phyloP scores from a whole-genome alignment of 345 rosid species.

The Brassica rapa region DNA sequence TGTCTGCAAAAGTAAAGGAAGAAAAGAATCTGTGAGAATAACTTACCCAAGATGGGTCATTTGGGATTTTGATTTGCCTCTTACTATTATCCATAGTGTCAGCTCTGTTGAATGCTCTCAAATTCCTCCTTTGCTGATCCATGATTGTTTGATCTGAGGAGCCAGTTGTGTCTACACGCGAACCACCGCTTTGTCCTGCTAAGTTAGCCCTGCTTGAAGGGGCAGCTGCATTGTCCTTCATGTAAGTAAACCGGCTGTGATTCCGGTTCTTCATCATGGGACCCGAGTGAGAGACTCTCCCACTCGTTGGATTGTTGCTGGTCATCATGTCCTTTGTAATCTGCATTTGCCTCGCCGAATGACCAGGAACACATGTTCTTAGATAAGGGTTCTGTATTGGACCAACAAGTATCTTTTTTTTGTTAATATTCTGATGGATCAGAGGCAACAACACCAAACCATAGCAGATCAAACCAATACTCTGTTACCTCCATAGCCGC shows the following conservation, averaged over 20 bases:
- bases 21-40: background rate
- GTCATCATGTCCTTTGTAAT: constrained; percentile 25
- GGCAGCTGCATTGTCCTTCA: constrained; percentile 28
- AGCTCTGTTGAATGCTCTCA: constrained; percentile 37
- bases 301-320: constrained; percentile 18
- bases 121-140: constrained; percentile 22
- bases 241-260: constrained; percentile 19
- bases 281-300: constrained; percentile 39
- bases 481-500: constrained; percentile 38
- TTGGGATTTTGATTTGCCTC: constrained; percentile 37
- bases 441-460: constrained; percentile 39
- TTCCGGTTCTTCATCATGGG: constrained; percentile 40
- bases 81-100: constrained; percentile 39
- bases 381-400: constrained; percentile 42
- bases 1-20: constrained; percentile 7
- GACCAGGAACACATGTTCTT: constrained; percentile 31
- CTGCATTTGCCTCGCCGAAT: constrained; percentile 36
- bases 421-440: constrained; percentile 28
- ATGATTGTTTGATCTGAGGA: constrained; percentile 16
- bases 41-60: constrained; percentile 41
- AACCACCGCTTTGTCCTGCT: constrained; percentile 22
- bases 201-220: constrained; percentile 26
- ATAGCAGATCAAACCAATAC: constrained; percentile 32
- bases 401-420: constrained; percentile 26
- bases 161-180: background rate